phyloP scores from a whole-genome alignment of 371 early-diverging fungal genomes.

The Haplosporangium sp. region DNA sequence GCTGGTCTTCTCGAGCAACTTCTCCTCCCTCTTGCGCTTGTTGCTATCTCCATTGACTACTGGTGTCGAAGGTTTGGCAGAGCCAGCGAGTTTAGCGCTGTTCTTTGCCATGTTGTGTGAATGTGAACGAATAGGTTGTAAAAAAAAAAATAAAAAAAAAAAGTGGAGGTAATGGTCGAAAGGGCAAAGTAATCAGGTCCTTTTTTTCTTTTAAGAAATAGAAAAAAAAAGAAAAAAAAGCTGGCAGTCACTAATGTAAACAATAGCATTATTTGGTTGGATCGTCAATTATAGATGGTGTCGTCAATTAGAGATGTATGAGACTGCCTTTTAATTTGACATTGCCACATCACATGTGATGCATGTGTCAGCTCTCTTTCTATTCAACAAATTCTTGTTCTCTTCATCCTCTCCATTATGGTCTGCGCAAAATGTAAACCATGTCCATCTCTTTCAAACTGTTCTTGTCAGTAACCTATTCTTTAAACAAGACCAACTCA shows the following conservation, averaged over 20 bases:
- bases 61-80: conserved; percentile 27
- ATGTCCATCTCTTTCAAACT: background rate
- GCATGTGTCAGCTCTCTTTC: background rate
- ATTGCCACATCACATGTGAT: background rate
- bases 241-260: conserved; percentile 19
- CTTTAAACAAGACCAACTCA: background rate
- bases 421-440: conserved; percentile 52
- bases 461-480: no score
- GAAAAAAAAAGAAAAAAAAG: conserved; percentile 32
- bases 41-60: conserved; percentile 31
- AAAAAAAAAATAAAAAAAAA: no score
- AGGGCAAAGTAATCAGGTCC: background rate
- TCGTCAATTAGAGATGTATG: conserved; percentile 13
- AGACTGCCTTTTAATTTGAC: background rate
- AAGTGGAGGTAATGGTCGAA: conserved; percentile 4
- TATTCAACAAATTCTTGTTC: background rate
- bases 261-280: background rate
- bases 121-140: background rate
- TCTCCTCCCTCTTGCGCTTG: conserved; percentile 55
- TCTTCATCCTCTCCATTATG: conserved; percentile 13
- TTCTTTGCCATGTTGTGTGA: conserved; percentile 51
- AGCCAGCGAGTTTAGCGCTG: conserved; percentile 35
- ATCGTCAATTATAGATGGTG: conserved; percentile 13
- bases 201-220: background rate
- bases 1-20: conserved; percentile 49